Percentiles rank a stretch among this genome's conserved stretches.
phyloP scores from a whole-genome alignment of 1,284 basidiomycete species.

The Heterobasidion occidentale region DNA sequence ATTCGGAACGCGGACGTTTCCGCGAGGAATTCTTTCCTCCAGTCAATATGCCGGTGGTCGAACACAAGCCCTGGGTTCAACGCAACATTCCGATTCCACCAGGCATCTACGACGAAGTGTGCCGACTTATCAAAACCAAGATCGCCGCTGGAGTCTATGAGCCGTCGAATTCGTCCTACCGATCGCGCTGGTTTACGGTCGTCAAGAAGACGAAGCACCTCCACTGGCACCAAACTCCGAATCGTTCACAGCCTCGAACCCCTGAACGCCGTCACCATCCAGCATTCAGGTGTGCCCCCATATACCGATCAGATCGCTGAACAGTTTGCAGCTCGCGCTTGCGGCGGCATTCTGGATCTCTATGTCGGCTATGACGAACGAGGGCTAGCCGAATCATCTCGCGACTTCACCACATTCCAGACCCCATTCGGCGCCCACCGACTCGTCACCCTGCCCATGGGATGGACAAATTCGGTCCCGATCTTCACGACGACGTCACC shows the following conservation, averaged over 20 bases:
- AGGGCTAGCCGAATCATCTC: neutral
- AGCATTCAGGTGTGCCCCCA: neutral
- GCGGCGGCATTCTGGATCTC: neutral
- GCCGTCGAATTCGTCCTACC: neutral
- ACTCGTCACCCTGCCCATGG: constrained; percentile 24
- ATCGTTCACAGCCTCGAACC: neutral
- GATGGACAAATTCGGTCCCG: constrained; percentile 28
- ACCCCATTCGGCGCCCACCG: constrained; percentile 10
- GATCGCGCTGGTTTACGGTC: neutral
- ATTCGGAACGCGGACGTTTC: neutral
- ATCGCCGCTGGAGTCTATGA: neutral
- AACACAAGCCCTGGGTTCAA: neutral
- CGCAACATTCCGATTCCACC: neutral
- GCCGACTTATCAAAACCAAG: neutral
- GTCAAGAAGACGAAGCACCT: neutral
- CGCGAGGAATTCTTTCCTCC: neutral
- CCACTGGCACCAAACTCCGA: neutral
- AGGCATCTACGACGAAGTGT: neutral
- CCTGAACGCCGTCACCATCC: neutral
- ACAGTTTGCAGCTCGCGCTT: neutral
- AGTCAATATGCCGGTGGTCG: neutral
- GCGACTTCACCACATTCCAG: neutral
- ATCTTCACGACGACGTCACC: constrained; percentile 26
- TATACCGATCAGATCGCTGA: neutral
- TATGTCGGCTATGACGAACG: neutral